Evolutionary conservation across 1,139 yeast species (phyloP), one percentile per base, ranked within the genome.

Genomic region (Kurtzmaniella quercitrusa): DNA sequence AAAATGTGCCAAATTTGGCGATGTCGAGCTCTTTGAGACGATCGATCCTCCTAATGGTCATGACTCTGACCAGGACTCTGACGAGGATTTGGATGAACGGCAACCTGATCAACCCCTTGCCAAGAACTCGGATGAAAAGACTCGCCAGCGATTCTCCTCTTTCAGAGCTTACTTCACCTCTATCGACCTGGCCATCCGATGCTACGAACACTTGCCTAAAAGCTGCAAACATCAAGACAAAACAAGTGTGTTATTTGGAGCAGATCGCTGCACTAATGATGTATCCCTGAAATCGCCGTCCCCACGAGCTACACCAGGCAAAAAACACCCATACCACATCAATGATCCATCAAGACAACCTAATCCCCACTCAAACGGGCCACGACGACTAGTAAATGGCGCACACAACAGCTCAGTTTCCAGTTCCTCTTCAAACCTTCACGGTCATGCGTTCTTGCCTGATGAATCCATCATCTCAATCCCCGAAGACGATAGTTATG

Each of bases 121-220:
- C 7, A 6, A n/a, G 37, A 60, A 63, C 44, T 5, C 23, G 8
- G 23, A 21, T 8, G 23, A 21, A 5, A 21, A 21, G 7, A 21
- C 23, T 21, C 23, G 7, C 23, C 23, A 21, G 8, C 4, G 36
- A 40, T 55, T 23, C 23, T 47, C 3, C 27, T n/a, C 19, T 9
- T 36, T 36, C 19, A 21, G 23, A 24, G 57, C 67, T 12, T 77
- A 72, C 51, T 73, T 65, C 46, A 64, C 67, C 14, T 64, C 73
- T 2, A 70, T 73, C 18, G 77, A 71, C 47, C 51, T 72, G 3
- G 68, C 73, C 17, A 68, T 73, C 27, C 65, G 61, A 44, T 53
- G 68, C 33, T 70, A 62, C 46, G 78, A 73, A 50, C 55, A 51
- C 47, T 62, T 36, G 12, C 25, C 38, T 12, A 36, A 36, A 19